Conservation (phyloP, 345 rosid genomes). For the Balakata baccata region DNA sequence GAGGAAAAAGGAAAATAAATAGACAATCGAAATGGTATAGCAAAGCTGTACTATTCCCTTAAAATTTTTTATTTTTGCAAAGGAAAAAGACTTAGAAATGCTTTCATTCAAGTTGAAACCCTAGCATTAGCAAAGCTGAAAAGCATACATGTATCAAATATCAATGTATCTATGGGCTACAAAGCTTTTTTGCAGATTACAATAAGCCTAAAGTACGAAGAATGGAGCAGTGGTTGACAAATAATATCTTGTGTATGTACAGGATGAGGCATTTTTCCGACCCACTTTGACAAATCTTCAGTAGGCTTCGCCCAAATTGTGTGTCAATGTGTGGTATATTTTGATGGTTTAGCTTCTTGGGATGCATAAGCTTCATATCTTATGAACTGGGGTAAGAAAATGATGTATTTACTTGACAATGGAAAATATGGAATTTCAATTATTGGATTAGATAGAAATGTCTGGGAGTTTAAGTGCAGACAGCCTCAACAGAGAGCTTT, state of each 20-base stretch:
- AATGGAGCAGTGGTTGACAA: constrained; percentile 18
- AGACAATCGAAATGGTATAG: not conserved
- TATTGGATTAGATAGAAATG: constrained; percentile 3
- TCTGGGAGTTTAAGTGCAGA: constrained; percentile 20
- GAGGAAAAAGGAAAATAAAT: not conserved
- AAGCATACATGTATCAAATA: constrained; percentile 14
- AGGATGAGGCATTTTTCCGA: constrained; percentile 4
- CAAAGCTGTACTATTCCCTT: constrained; percentile 18
- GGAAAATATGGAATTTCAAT: constrained; percentile 9
- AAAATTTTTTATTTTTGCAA: constrained; percentile 18
- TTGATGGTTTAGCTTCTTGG: not conserved
- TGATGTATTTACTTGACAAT: constrained; percentile 19
- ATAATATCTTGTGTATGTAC: constrained; percentile 25
- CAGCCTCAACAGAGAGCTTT: constrained; percentile 31
- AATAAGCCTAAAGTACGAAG: constrained; percentile 12
- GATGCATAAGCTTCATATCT: constrained; percentile 9
- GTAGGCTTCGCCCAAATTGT: constrained; percentile 23
- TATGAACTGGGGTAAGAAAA: not conserved
- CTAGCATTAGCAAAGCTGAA: constrained; percentile 22
- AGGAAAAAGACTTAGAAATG: constrained; percentile 2
- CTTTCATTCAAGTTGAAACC: constrained; percentile 12
- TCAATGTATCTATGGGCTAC: constrained; percentile 3
- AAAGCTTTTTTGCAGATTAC: constrained; percentile 9
- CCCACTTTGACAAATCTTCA: constrained; percentile 16
- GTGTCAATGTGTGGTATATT: not conserved